Evolutionary conservation across 1,139 yeast species (phyloP).

Genomic region (Taphrina sp.): DNA sequence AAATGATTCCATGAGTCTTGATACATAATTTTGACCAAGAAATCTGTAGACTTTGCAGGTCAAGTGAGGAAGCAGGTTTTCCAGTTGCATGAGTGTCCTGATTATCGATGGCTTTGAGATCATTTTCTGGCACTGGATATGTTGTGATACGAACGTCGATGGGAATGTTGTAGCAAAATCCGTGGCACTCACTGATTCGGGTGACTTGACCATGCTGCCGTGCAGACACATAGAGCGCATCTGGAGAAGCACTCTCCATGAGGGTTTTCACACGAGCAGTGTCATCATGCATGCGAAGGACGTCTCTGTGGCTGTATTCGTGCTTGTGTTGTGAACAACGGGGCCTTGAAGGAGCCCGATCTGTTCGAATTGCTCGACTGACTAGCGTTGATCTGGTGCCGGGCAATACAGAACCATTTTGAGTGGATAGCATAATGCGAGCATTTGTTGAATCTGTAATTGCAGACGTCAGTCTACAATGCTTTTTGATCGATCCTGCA

Average conservation of each 20-base stretch:
- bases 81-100: too few relatives aligned
- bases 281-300: neutral
- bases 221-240: conserved; percentile 15
- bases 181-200: conserved; percentile 18
- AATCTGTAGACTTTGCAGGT: neutral
- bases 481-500: too few relatives aligned
- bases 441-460: too few relatives aligned
- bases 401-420: too few relatives aligned
- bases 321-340: conserved; percentile 5
- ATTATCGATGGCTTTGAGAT: neutral
- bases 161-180: conserved; percentile 22
- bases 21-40: conserved; percentile 10
- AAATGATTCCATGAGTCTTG: neutral
- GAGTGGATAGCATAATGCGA: too few relatives aligned
- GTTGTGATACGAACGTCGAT: conserved; percentile 22
- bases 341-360: too few relatives aligned
- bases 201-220: conserved; percentile 5
- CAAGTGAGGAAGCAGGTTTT: too few relatives aligned
- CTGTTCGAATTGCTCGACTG: too few relatives aligned
- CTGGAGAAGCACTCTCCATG: conserved; percentile 5
- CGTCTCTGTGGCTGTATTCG: neutral
- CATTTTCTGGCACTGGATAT: conserved; percentile 10
- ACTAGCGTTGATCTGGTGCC: too few relatives aligned
- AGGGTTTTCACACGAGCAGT: neutral
- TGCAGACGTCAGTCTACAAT: too few relatives aligned